Percentiles rank a stretch among this genome's conserved stretches.
These are phyloP conservation scores for Cornus controversa DNA, from an alignment of 148 eudicot species.

Conservation along the genomic window DNA sequence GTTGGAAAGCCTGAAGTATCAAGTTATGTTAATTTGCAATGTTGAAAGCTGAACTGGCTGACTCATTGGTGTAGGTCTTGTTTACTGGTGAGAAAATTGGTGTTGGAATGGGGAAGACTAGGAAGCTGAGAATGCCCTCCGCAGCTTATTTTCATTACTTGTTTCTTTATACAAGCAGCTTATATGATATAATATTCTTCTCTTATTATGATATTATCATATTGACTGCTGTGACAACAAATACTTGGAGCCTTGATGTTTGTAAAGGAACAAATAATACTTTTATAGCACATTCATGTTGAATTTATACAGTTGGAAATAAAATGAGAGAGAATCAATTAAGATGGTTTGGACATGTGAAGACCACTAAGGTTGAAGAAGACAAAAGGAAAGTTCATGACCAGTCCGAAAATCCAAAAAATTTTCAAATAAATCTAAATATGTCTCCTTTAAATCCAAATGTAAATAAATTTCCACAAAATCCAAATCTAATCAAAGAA, in stretches of 20 bases:
- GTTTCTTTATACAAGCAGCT: neutral
- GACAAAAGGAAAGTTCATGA: too few relatives aligned
- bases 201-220: too few relatives aligned
- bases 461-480: too few relatives aligned
- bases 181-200: neutral
- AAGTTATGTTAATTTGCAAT: neutral
- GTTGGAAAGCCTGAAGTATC: neutral
- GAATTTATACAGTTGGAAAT: too few relatives aligned
- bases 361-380: too few relatives aligned
- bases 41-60: slow-evolving; percentile 5
- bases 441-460: too few relatives aligned
- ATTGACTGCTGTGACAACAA: neutral
- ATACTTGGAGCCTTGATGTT: neutral
- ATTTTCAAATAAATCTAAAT: too few relatives aligned
- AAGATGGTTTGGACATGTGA: too few relatives aligned
- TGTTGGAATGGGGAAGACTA: slow-evolving; percentile 85
- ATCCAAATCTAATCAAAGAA: too few relatives aligned
- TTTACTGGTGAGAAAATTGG: slow-evolving; percentile 94
- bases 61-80: slow-evolving; percentile 56
- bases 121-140: slow-evolving; percentile 96
- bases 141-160: slow-evolving; percentile 11
- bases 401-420: too few relatives aligned
- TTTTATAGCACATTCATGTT: too few relatives aligned
- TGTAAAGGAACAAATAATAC: neutral
- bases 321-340: too few relatives aligned